Evolutionary conservation across 2,329 filamentous ascomycete genomes (phyloP).

Genomic region (Aspergillus japonicus): DNA sequence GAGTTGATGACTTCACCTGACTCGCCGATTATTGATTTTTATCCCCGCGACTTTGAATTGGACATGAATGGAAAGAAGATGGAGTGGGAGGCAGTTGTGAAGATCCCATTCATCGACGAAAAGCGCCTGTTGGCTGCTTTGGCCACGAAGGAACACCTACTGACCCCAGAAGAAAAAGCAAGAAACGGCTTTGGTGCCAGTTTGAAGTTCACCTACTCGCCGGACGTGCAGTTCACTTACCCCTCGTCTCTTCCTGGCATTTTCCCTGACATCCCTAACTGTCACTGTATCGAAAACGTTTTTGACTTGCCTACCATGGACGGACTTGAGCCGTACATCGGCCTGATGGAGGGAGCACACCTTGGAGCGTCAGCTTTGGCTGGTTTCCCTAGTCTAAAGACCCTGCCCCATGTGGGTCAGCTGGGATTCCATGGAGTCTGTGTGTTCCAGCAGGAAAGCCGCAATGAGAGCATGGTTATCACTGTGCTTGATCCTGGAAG

Average conservation of each 20-base stretch:
- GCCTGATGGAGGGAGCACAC: constrained; percentile 79
- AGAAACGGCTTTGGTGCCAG: constrained; percentile 91
- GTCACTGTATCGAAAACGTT: constrained; percentile 91
- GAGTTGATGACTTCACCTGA: constrained; percentile 86
- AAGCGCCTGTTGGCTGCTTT: constrained; percentile 80
- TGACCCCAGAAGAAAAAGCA: constrained; percentile 74
- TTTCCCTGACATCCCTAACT: constrained; percentile 84
- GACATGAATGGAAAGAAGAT: constrained; percentile 99
- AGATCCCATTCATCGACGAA: constrained; percentile 98
- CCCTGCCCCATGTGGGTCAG: constrained; percentile 75
- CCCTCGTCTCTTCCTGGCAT: constrained; percentile 83
- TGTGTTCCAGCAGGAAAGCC: constrained; percentile 92
- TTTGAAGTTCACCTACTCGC: constrained; percentile 86
- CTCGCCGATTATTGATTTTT: constrained; percentile 96
- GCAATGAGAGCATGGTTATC: constrained; percentile 94
- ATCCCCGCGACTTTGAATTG: constrained; percentile 91
- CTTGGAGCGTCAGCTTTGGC: constrained; percentile 80
- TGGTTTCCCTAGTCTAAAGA: constrained; percentile 88
- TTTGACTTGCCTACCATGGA: constrained; percentile 93
- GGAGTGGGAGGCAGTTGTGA: constrained; percentile 99
- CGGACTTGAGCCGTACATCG: constrained; percentile 79
- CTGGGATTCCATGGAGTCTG: constrained; percentile 87
- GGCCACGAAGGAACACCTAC: constrained; percentile 73
- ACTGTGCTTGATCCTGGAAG: constrained; percentile 74
- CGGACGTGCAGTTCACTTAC: constrained; percentile 75